Conservation (phyloP, 495 filamentous ascomycete species). For the Pyronema domesticum region DNA sequence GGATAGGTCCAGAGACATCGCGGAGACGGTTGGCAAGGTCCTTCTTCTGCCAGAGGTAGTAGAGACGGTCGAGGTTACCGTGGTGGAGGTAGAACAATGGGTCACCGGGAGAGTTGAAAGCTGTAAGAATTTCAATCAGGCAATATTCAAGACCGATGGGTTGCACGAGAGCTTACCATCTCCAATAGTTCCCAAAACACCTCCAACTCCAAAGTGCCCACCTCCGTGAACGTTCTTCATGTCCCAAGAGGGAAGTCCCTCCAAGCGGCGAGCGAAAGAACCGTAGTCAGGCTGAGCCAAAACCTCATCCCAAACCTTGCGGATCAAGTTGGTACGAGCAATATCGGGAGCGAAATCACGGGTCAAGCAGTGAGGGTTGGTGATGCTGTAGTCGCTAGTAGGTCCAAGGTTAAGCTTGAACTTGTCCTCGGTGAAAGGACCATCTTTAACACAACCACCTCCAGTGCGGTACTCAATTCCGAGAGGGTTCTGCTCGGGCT, state of each 20-base stretch:
- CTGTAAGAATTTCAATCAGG: background rate
- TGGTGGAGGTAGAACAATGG: constrained; percentile 39
- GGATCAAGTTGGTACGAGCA: constrained; percentile 13
- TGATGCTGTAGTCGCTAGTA: constrained; percentile 22
- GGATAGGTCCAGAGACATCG: constrained; percentile 26
- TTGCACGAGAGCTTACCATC: constrained; percentile 10
- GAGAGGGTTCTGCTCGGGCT: background rate
- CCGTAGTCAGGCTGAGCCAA: background rate
- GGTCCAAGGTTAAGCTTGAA: constrained; percentile 15
- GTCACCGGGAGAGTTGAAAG: constrained; percentile 27
- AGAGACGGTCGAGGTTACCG: constrained; percentile 34
- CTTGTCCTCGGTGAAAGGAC: constrained; percentile 12
- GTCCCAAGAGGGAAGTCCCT: background rate
- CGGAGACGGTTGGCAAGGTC: constrained; percentile 13
- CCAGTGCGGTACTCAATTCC: constrained; percentile 4
- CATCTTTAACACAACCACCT: constrained; percentile 13
- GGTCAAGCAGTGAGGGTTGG: constrained; percentile 36
- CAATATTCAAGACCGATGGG: constrained; percentile 2
- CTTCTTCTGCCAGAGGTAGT: constrained; percentile 34
- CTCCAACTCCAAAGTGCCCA: constrained; percentile 45
- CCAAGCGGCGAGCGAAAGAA: background rate
- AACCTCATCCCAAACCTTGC: constrained; percentile 8
- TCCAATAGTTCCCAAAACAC: constrained; percentile 12
- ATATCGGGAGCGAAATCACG: constrained; percentile 42
- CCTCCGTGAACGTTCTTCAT: constrained; percentile 38